A percentile compares a stretch with the other conserved stretches of the same genome.
Evolutionary conservation across 2,329 filamentous ascomycete genomes (phyloP).

Genomic region (Aschersonia sp.): DNA sequence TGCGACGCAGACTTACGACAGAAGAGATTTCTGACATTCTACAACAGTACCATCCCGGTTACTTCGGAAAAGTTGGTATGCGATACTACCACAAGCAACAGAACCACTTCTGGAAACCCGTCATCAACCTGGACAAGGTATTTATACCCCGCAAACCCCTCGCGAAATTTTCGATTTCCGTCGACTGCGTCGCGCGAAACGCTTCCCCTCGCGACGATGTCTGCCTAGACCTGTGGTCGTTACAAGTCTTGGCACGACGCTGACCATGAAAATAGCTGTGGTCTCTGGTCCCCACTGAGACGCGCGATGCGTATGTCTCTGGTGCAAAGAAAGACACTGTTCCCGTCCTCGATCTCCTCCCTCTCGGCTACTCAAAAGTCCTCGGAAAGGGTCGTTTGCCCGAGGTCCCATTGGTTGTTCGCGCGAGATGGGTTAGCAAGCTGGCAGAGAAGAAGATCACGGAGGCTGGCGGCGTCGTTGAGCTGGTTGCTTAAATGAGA

Average conservation of each 20-base stretch:
- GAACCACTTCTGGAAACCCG: constrained; percentile 96
- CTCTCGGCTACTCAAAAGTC: constrained; percentile 96
- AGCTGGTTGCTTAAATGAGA: constrained; percentile 66
- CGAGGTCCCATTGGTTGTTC: constrained; percentile 84
- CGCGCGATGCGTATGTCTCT: constrained; percentile 80
- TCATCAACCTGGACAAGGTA: constrained; percentile 98
- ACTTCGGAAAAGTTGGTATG: constrained; percentile 97
- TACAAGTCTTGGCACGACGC: not conserved
- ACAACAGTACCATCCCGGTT: constrained; percentile 83
- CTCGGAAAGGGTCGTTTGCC: constrained; percentile 96
- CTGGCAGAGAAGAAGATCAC: constrained; percentile 99
- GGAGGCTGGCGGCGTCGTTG: constrained; percentile 87
- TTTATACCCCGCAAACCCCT: constrained; percentile 7
- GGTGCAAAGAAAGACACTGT: constrained; percentile 76
- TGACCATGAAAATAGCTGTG: constrained; percentile 50
- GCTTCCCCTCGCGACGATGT: not conserved
- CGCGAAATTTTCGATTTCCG: not conserved
- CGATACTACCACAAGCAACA: constrained; percentile 91
- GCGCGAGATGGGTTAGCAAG: constrained; percentile 87
- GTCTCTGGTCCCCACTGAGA: constrained; percentile 85
- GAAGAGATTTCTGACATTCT: not conserved
- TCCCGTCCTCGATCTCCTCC: constrained; percentile 93
- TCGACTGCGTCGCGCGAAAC: constrained; percentile 1
- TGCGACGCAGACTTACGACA: not conserved
- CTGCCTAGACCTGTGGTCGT: not conserved